Evolutionary conservation across 148 eudicot genomes (phyloP).

Genomic region (Oxyria digyna): DNA sequence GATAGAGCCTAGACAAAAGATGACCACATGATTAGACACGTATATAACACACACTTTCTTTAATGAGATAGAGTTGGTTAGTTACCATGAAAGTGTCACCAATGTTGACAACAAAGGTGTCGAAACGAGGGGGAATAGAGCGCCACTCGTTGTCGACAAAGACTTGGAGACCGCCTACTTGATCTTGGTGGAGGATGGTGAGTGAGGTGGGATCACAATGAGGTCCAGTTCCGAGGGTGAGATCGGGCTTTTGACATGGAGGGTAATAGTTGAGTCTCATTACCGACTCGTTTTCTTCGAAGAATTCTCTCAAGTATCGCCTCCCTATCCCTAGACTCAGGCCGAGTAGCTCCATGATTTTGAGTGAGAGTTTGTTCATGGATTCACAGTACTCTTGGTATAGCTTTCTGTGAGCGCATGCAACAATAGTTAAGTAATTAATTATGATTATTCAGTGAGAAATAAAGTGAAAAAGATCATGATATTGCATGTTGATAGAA

Average conservation of each 20-base stretch:
- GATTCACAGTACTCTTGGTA: constrained; percentile 51
- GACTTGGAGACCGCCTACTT: constrained; percentile 48
- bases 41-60: too few relatives aligned
- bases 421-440: background rate
- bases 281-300: constrained; percentile 45
- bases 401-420: constrained; percentile 23
- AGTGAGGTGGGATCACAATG: constrained; percentile 59
- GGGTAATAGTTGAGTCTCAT: constrained; percentile 60
- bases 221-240: constrained; percentile 54
- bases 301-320: constrained; percentile 28
- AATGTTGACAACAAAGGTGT: constrained; percentile 53
- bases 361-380: constrained; percentile 39
- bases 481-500: background rate
- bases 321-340: constrained; percentile 38
- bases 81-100: constrained; percentile 63
- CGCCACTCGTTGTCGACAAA: constrained; percentile 46
- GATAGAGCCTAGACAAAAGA: constrained; percentile 33
- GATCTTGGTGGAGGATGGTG: constrained; percentile 54
- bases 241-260: constrained; percentile 44
- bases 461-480: background rate
- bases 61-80: background rate
- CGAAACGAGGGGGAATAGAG: constrained; percentile 29
- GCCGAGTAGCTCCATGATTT: constrained; percentile 51
- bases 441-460: background rate
- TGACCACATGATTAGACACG: background rate